Evolutionary conservation across 305 asterid genomes (phyloP), one percentile per base, ranked within the genome.

Genomic region (Rubia peregrina): DNA sequence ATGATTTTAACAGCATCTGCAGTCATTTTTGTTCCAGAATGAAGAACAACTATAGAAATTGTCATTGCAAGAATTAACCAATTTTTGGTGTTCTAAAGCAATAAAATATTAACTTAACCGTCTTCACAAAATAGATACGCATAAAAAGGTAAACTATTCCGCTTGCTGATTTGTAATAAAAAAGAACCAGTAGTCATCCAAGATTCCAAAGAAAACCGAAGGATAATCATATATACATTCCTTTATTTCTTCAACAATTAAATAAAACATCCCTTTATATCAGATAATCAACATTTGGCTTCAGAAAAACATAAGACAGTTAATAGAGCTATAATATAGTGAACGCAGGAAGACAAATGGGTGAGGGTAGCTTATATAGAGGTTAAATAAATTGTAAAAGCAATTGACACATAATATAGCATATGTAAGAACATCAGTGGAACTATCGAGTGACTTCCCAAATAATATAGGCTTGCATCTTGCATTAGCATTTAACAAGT

Each of bases 121-220:
- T 19, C 21, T 49, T 30, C 51, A 40, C 51, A 41, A 64, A 36
- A 36, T 36, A 36, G 69, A 46, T 16, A 10, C 41, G 12, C 6
- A 30, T 12, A 11, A 9, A 30, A 12, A 4, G 40, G 40, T 36
- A 22, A 11, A 22, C 48, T 5, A 26, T 44, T 24, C 33, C 49
- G 8, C 71, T 64, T 40, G 68, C 17, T 61, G 6, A 33, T 12
- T 64, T 40, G 53, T 30, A 48, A 2, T 68, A 49, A 9, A 5
- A 48, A 48, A 48, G 16, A 64, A 49, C 61, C 30, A 49, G 14
- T 9, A 14, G 30, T 21, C 55, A 65, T 69, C 59, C 59, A 17
- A 19, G 19, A 51, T 69, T 53, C 63, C 51, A 51, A 69, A 22
- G 7, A 69, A 53, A 69, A 21, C 64, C 21, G 36, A 33, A 67